Percentiles rank a stretch among this genome's conserved stretches.
phyloP scores from a whole-genome alignment of 495 filamentous ascomycete genomes.

The Penicillium lagena region DNA sequence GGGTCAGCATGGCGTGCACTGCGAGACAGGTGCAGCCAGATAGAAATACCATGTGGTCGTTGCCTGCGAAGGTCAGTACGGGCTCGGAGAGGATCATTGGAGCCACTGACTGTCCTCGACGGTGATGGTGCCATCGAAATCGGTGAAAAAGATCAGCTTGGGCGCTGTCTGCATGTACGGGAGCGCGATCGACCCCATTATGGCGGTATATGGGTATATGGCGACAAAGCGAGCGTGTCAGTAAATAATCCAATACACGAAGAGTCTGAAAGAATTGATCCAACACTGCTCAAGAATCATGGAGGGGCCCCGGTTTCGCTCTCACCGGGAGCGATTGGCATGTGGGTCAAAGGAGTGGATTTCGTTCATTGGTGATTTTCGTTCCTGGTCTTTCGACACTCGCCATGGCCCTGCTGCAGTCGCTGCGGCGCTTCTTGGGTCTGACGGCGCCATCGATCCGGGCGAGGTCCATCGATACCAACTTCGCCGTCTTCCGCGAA shows the following conservation, averaged over 20 bases:
- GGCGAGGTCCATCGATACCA: constrained; percentile 28
- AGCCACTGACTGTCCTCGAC: constrained; percentile 63
- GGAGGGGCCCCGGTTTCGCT: constrained; percentile 8
- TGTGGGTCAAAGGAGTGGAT: constrained; percentile 10
- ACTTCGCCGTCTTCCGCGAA: constrained; percentile 41
- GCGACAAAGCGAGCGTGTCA: background rate
- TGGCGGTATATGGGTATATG: constrained; percentile 2
- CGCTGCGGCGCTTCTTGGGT: constrained; percentile 29
- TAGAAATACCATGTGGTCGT: constrained; percentile 69
- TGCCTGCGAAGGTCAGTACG: constrained; percentile 48
- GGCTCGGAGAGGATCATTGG: background rate
- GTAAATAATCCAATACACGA: background rate
- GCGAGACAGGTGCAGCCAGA: background rate
- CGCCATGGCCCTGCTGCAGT: constrained; percentile 20
- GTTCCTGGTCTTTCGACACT: background rate
- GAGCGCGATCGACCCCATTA: constrained; percentile 33
- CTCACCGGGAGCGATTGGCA: constrained; percentile 6
- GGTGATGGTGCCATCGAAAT: constrained; percentile 96
- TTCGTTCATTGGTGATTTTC: constrained; percentile 2
- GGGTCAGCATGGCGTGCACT: constrained; percentile 1
- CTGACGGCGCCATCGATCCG: constrained; percentile 11
- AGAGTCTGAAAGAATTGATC: constrained; percentile 1
- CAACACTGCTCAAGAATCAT: background rate
- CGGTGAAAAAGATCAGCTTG: constrained; percentile 92
- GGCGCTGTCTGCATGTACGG: constrained; percentile 57